Evolutionary conservation across 192 early-diverging fungal genomes (phyloP).

Genomic region (Umbelopsis ramanniana): DNA sequence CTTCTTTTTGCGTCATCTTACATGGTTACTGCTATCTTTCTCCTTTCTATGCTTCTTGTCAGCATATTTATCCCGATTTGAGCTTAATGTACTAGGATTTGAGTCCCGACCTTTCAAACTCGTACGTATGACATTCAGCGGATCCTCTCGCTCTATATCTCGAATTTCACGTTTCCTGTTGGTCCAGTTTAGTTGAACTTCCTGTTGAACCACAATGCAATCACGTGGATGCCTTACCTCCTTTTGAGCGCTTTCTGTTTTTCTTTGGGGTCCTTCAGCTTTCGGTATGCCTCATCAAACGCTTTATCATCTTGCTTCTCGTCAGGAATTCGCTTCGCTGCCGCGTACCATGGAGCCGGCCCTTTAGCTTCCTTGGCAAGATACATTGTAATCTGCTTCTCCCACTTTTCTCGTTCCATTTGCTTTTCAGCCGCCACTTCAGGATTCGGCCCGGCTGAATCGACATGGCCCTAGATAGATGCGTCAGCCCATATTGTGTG

Average conservation of each 20-base stretch:
- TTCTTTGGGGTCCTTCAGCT: slow-evolving; percentile 21
- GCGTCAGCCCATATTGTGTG: not conserved
- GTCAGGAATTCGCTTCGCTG: not conserved
- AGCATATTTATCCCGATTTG: slow-evolving; percentile 31
- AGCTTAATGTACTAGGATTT: not conserved
- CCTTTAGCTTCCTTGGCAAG: slow-evolving; percentile 54
- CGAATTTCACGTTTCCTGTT: slow-evolving; percentile 23
- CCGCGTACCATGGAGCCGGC: slow-evolving; percentile 39
- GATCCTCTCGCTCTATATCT: slow-evolving; percentile 44
- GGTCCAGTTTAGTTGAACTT: not conserved
- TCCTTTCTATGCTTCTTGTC: slow-evolving; percentile 21
- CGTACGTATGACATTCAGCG: slow-evolving; percentile 36
- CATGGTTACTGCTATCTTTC: not conserved
- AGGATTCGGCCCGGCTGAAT: slow-evolving; percentile 42
- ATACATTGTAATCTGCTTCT: slow-evolving; percentile 68
- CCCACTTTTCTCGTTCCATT: slow-evolving; percentile 49
- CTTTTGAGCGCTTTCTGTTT: slow-evolving; percentile 14
- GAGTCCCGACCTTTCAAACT: not conserved
- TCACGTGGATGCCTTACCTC: not conserved
- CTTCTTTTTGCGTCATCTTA: too few species aligned
- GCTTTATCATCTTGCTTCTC: slow-evolving; percentile 19
- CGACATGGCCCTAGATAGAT: not conserved
- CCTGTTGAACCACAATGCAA: not conserved
- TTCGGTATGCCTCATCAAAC: slow-evolving; percentile 14
- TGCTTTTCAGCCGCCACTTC: slow-evolving; percentile 61